Evolutionary conservation across 495 filamentous ascomycete genomes (phyloP).

Genomic region (Aspergillus homomorphus): DNA sequence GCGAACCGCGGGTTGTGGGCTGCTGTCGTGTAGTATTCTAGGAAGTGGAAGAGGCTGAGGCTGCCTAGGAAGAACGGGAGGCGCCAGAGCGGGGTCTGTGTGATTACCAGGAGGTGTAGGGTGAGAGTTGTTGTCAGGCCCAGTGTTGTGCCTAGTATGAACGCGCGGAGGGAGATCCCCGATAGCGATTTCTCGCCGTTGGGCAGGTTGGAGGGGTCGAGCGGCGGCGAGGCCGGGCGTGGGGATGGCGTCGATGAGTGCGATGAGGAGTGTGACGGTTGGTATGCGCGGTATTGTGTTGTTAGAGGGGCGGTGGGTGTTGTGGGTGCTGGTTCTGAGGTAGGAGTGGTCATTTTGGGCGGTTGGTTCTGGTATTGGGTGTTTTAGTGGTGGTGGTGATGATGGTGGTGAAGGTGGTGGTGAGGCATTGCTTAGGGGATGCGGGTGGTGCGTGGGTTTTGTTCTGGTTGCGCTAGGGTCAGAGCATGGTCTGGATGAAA

Average conservation of each 20-base stretch:
- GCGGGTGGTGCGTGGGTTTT: neutral
- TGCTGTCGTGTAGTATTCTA: slow-evolving; percentile 91
- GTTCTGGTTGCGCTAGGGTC: neutral
- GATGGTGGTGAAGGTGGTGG: neutral
- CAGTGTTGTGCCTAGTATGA: slow-evolving; percentile 52
- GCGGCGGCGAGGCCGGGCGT: slow-evolving; percentile 5
- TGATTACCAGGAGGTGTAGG: slow-evolving; percentile 34
- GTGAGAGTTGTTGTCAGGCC: slow-evolving; percentile 45
- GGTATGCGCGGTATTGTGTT: neutral
- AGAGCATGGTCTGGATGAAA: neutral
- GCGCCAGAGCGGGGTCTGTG: slow-evolving; percentile 66
- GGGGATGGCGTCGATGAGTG: neutral
- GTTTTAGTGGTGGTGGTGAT: neutral
- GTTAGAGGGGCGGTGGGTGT: neutral
- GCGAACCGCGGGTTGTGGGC: slow-evolving; percentile 74
- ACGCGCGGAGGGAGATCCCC: slow-evolving; percentile 76
- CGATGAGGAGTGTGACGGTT: neutral
- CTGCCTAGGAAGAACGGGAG: slow-evolving; percentile 72
- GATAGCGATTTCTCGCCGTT: slow-evolving; percentile 65
- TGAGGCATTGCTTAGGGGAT: neutral
- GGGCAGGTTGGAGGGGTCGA: slow-evolving; percentile 45
- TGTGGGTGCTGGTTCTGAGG: neutral
- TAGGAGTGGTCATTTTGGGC: neutral
- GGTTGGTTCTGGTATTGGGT: neutral
- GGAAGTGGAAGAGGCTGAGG: slow-evolving; percentile 86